Conservation (phyloP, 371 early-diverging fungal species). For the Lichtheimia hyalospora region DNA sequence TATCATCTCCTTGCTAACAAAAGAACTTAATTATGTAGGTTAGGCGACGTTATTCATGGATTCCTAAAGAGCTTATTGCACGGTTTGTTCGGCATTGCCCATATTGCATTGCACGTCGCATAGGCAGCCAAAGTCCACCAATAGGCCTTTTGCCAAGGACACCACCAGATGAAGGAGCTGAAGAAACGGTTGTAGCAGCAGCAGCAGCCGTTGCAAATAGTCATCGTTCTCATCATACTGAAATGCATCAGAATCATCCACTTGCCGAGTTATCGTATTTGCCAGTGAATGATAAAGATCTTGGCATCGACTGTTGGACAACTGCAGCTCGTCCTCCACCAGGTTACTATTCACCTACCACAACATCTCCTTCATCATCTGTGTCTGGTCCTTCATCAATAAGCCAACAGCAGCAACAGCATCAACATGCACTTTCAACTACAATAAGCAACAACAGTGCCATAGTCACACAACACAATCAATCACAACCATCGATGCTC, state of each 20-base stretch:
- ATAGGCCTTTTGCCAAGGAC: conserved; percentile 29
- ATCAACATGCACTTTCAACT: not conserved
- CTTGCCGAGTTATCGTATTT: not conserved
- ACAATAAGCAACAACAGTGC: no score
- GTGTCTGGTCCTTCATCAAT: not conserved
- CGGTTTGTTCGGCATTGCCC: conserved; percentile 55
- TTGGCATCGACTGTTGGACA: not conserved
- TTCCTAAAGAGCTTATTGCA: conserved; percentile 52
- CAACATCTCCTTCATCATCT: not conserved
- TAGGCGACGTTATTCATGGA: conserved; percentile 49
- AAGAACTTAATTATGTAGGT: conserved; percentile 13
- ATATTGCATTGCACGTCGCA: conserved; percentile 46
- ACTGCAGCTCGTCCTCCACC: not conserved
- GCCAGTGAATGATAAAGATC: not conserved
- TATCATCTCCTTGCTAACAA: no score
- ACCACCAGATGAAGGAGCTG: conserved; percentile 20
- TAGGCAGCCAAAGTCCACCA: conserved; percentile 37
- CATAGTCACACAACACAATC: no score
- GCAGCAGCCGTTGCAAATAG: not conserved
- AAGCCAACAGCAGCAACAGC: not conserved
- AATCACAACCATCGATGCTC: no score
- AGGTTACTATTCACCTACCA: not conserved
- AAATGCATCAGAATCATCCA: not conserved
- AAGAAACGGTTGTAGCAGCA: not conserved
- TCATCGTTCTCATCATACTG: no score